Evolutionary conservation across 2,329 filamentous ascomycete genomes (phyloP), one percentile per base, ranked within the genome.

Genomic region (Monosporascus sp.): DNA sequence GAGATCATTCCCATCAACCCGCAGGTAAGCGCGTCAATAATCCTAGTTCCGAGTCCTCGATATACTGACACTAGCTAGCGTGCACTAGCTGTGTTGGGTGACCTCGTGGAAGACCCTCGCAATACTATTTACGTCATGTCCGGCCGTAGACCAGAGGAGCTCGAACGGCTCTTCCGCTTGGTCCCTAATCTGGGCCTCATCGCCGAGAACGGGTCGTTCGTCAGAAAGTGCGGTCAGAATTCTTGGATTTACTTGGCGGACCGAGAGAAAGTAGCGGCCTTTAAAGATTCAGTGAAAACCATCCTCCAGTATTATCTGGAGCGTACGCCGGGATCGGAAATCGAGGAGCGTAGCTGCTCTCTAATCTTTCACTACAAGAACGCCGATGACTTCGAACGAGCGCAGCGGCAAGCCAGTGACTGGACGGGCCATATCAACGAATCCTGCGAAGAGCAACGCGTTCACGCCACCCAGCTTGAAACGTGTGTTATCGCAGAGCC

Each of bases 111-210:
- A 9, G 91, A 96, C 63, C 82, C 86, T 22, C 84, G 81, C 56
- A 97, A 97, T 65, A 85, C 85, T 1, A 88, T 97, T 26, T 97
- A 96, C 63, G 86, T 97, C 59, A 97, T 96, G 91, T 96, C 91
- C 52, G 87, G 89, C 8, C 86, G 91, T 37, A 88, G 86, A 60
- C 89, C 91, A 0, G 89, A 95, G 63, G 91, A 97, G 64, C 84
- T 97, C 37, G 91, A 96, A 61, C 84, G 87, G 5, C 78, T 95
- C 1, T 97, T 97, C 78, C 86, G 86, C 50, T 83, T 88, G 24
- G 87, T 97, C 1, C 88, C 89, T 5, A 87, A 88, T 55, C 75
- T 97, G 3, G 94, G 94, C 3, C 78, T 97, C 5, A 95, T 97
- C 59, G 93, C 93, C 0, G 93, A 97, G 72, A 97, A 96, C 60